Evolutionary conservation across 179 eudicot genomes (phyloP), one percentile per base, ranked within the genome.

Genomic region (Silene coronaria): DNA sequence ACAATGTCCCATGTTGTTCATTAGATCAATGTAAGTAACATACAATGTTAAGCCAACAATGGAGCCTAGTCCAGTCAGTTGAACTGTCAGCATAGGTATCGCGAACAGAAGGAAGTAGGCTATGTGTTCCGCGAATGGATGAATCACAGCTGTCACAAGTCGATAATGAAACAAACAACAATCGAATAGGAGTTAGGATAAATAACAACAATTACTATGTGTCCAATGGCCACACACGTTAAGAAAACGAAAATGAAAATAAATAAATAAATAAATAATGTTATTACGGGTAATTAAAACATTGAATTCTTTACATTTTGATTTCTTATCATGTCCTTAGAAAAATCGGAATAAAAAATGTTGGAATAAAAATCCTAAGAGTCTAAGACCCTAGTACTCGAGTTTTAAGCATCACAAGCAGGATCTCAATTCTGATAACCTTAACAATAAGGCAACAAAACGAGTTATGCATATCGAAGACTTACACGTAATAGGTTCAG

Each of bases 401-500:
- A n/a, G n/a, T n/a, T n/a, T n/a, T n/a, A n/a, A n/a, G 11, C 27
- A 59, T 59, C 5, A 5, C 22, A 59, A 59, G 8, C 1, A 59
- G 28, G 22, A 59, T 59, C 26, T 59, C 63, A 13, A 59, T 59
- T 19, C 63, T 21, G 14, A 59, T 28, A 59, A 36, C 11, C 10
- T 36, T 7, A 36, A 36, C 1, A 9, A 34, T 34, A 34, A 34
- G 5, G 36, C 8, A 9, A 34, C 8, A 34, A 36, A 36, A 11
- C 1, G 45, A 36, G 45, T 36, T 6, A 36, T 36, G 7, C 3
- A 23, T 7, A 9, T 22, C 6, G 22, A 21, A 34, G 24, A 27
- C 87, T 80, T 79, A 89, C 93, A 82, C 1, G 89, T 86, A 12
- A 86, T 85, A 61, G 93, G 93, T 76, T 89, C 91, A 1, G 93